Conservation (phyloP, 176 grass and related monocot genomes). For the Leersia perrieri region DNA sequence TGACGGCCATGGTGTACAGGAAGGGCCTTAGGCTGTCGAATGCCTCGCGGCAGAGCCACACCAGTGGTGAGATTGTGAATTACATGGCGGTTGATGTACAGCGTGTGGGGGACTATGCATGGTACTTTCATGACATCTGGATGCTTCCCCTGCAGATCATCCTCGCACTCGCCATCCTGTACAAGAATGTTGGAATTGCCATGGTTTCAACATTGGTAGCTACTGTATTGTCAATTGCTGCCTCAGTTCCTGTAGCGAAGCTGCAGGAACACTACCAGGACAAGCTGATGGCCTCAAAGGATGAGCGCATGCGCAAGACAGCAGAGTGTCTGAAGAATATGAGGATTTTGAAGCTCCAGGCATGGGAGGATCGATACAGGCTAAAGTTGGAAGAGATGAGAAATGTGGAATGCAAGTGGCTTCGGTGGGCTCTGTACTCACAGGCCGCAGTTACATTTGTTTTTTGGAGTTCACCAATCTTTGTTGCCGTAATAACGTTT, state of each 20-base stretch:
- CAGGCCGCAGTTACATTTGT: slow-evolving; percentile 94
- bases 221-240: slow-evolving; percentile 71
- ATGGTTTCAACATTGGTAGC: slow-evolving; percentile 67
- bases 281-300: slow-evolving; percentile 90
- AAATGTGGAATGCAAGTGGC: slow-evolving; percentile 84
- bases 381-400: slow-evolving; percentile 87
- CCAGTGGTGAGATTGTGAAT: slow-evolving; percentile 97
- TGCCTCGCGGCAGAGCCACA: slow-evolving; percentile 72
- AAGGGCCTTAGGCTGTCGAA: slow-evolving; percentile 91
- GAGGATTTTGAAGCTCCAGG: slow-evolving; percentile 90
- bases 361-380: slow-evolving; percentile 88
- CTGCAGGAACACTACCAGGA: slow-evolving; percentile 96
- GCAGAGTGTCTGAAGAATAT: slow-evolving; percentile 88
- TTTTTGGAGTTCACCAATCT: slow-evolving; percentile 98
- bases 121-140: slow-evolving; percentile 99
- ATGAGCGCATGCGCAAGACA: slow-evolving; percentile 97
- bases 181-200: slow-evolving; percentile 80
- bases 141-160: slow-evolving; percentile 97
- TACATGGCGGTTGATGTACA: slow-evolving; percentile 99
- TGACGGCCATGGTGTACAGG: slow-evolving; percentile 90
- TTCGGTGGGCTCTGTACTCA: slow-evolving; percentile 74
- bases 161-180: slow-evolving; percentile 88
- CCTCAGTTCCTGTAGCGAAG: slow-evolving; percentile 84
- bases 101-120: slow-evolving; percentile 91
- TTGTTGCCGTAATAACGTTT: slow-evolving; percentile 84